Evolutionary conservation across 2,329 filamentous ascomycete species (phyloP), one percentile per base, ranked within the genome.

Genomic region (Zymoseptoria tritici): DNA sequence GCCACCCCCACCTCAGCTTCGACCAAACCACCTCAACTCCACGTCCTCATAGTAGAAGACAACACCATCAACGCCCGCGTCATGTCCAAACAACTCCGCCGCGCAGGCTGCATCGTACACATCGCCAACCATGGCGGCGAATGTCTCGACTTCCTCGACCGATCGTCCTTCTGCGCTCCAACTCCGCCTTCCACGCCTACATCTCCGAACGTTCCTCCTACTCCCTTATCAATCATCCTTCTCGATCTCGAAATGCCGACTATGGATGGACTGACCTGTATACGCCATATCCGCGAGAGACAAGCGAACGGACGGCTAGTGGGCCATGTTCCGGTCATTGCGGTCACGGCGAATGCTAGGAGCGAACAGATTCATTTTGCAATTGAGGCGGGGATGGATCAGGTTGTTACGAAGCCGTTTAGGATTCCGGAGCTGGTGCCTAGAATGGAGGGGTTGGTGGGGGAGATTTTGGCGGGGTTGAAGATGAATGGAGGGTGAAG

Each of bases 231-330:
- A 19, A 63, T 71, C 36, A 61, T 74, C 7, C 60, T 73, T 2
- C 66, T 74, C 51, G 72, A 74, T 29, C 65, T 71, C 1, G 70
- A 72, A 55, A 74, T 74, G 72, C 72, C 72, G 1, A 66, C 66
- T 7, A 72, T 73, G 69, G 70, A 73, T 21, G 72, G 72, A 9
- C 57, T 70, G 8, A 66, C 68, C 0, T 71, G 70, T 20, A 67
- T 71, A 13, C 59, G 60, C n/a, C 64, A 71, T 29, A 72, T 74
- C 13, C 61, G 72, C 2, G 57, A 64, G 26, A 55, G 66, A n/a
- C 66, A 73, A 58, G 51, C 56, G 1, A 61, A 57, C 16, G 66
- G 68, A 16, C 50, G 56, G 24, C 81, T 89, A 54, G 42, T 21
- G 2, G 51, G 62, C 0, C 67, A 70, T 13, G 64, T 71, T 0